A percentile compares a stretch with the other conserved stretches of the same genome.
Evolutionary conservation across 208 protist genomes (phyloP).

Genomic region (Herpetomonas muscarum): DNA sequence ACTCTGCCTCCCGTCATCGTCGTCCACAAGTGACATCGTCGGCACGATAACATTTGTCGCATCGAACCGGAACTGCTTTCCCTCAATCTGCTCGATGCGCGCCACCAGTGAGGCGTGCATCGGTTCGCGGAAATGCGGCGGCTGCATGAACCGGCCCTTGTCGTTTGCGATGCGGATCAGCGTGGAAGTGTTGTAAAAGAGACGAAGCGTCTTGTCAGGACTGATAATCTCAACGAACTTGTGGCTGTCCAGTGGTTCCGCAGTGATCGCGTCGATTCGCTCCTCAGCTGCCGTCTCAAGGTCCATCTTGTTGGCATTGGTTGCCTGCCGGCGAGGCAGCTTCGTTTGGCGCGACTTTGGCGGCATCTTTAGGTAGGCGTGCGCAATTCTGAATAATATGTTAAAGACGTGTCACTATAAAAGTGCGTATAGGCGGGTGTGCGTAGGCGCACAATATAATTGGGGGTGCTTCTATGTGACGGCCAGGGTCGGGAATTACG

Average conservation of each 20-base stretch:
- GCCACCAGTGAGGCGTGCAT: conserved; percentile 39
- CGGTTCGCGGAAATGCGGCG: conserved; percentile 83
- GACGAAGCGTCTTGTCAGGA: conserved; percentile 55
- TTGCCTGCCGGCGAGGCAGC: conserved; percentile 28
- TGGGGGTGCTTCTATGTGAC: too few species aligned
- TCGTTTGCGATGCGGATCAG: conserved; percentile 80
- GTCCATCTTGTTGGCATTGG: conserved; percentile 26
- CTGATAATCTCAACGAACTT: conserved; percentile 75
- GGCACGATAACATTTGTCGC: conserved; percentile 16
- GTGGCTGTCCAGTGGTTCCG: conserved; percentile 40
- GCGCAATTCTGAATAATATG: too few species aligned
- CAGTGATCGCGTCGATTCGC: conserved; percentile 76
- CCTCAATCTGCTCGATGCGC: conserved; percentile 58
- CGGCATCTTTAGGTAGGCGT: conserved; percentile 27
- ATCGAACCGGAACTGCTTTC: conserved; percentile 64
- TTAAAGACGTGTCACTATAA: too few species aligned
- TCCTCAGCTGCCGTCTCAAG: conserved; percentile 56
- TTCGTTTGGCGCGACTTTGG: conserved; percentile 17
- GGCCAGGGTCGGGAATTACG: too few species aligned
- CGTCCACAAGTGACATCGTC: conserved; percentile 10
- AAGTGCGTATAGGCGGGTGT: too few species aligned
- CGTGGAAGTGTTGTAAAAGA: conserved; percentile 86
- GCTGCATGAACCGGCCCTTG: conserved; percentile 81
- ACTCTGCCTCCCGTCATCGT: background rate
- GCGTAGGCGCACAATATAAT: too few species aligned